These are phyloP conservation scores for Phoma sp. DNA, from an alignment of 2,329 filamentous ascomycete species.

Conservation along the genomic window DNA sequence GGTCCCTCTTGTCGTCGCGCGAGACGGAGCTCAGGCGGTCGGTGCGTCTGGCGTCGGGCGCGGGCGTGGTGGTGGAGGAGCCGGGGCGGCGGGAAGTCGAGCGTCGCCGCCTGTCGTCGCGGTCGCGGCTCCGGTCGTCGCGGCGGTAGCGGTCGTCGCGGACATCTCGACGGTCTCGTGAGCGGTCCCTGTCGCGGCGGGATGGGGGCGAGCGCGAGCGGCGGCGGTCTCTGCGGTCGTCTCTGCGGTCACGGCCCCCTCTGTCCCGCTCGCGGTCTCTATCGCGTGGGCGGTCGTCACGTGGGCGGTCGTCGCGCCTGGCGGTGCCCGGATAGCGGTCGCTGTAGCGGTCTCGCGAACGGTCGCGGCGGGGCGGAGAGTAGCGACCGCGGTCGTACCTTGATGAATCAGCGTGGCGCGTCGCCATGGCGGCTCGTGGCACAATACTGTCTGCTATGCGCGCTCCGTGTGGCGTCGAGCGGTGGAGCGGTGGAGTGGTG, in stretches of 20 bases:
- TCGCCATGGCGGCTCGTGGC: constrained; percentile 48
- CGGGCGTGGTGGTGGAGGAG: constrained; percentile 60
- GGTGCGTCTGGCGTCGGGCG: constrained; percentile 34
- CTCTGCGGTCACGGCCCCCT: constrained; percentile 20
- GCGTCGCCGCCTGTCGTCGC: constrained; percentile 50
- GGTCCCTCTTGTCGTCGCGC: constrained; percentile 56
- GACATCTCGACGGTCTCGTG: constrained; percentile 58
- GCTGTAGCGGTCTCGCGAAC: constrained; percentile 45
- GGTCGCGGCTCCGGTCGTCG: constrained; percentile 46
- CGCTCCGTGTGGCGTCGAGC: background rate
- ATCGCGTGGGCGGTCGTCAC: constrained; percentile 47
- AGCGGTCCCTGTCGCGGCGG: constrained; percentile 61
- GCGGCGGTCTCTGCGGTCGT: constrained; percentile 24
- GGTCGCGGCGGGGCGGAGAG: constrained; percentile 35
- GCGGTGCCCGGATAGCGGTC: constrained; percentile 52
- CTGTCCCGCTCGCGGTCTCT: constrained; percentile 49
- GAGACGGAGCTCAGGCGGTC: constrained; percentile 47
- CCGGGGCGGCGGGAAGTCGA: constrained; percentile 59
- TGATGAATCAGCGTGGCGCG: constrained; percentile 75
- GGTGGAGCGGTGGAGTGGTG: background rate
- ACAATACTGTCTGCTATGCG: constrained; percentile 27
- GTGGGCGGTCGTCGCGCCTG: constrained; percentile 52
- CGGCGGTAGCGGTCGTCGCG: constrained; percentile 43
- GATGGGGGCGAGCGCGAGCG: constrained; percentile 60
- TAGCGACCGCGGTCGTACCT: constrained; percentile 59